phyloP scores from a whole-genome alignment of 2,329 filamentous ascomycete species.

The Myriangium duriaei region DNA sequence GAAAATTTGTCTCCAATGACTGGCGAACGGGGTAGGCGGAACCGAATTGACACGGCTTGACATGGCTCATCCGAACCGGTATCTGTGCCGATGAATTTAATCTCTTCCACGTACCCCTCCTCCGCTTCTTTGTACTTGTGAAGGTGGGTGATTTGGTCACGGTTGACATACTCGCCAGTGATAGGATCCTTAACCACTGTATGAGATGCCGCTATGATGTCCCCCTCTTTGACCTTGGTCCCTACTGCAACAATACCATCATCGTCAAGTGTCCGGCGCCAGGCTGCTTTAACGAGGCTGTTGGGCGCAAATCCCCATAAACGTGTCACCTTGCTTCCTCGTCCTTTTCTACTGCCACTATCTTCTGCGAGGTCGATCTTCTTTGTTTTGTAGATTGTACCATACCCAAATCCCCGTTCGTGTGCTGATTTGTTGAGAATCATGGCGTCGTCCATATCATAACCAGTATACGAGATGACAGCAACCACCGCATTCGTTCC shows the following conservation, averaged over 20 bases:
- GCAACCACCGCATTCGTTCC: slow-evolving; percentile 91
- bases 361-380: slow-evolving; percentile 78
- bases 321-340: slow-evolving; percentile 51
- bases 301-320: slow-evolving; percentile 85
- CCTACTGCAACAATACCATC: slow-evolving; percentile 81
- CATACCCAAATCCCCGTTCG: slow-evolving; percentile 89
- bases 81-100: slow-evolving; percentile 79
- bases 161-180: slow-evolving; percentile 68
- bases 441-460: slow-evolving; percentile 99
- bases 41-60: slow-evolving; percentile 84
- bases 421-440: slow-evolving; percentile 96
- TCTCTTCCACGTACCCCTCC: slow-evolving; percentile 79
- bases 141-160: slow-evolving; percentile 73
- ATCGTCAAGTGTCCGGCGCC: slow-evolving; percentile 63
- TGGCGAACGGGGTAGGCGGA: slow-evolving; percentile 77
- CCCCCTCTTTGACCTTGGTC: slow-evolving; percentile 62
- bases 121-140: slow-evolving; percentile 93
- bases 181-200: slow-evolving; percentile 63
- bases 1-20: slow-evolving; percentile 99
- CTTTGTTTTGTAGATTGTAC: slow-evolving; percentile 96
- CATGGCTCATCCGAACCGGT: slow-evolving; percentile 70
- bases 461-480: slow-evolving; percentile 96
- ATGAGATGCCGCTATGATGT: slow-evolving; percentile 81
- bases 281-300: slow-evolving; percentile 56
- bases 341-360: slow-evolving; percentile 37